A percentile compares a stretch with the other conserved stretches of the same genome.
phyloP scores from a whole-genome alignment of 345 rosid genomes.

The Nasturtium officinale region DNA sequence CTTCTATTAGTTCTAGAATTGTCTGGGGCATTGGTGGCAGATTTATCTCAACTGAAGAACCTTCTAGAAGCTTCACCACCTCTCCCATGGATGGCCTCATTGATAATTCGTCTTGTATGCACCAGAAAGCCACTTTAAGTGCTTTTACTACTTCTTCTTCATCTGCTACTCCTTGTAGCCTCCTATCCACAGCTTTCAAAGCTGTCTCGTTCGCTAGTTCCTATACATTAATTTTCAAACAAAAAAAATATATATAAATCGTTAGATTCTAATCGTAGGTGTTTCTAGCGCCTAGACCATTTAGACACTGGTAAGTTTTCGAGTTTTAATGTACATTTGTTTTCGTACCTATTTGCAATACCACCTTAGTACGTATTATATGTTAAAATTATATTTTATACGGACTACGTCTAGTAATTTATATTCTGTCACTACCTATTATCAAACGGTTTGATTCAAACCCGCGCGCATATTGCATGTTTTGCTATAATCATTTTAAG shows the following conservation, averaged over 20 bases:
- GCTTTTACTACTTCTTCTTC: slow-evolving; percentile 62
- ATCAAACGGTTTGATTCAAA: too few relatives aligned
- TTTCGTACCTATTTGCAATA: not conserved
- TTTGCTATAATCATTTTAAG: not conserved
- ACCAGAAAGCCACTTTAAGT: slow-evolving; percentile 72
- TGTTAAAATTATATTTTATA: too few relatives aligned
- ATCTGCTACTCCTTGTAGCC: slow-evolving; percentile 52
- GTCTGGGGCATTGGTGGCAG: slow-evolving; percentile 85
- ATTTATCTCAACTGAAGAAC: slow-evolving; percentile 50
- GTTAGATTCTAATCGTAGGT: not conserved
- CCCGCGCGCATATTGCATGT: not conserved
- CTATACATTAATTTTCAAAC: slow-evolving; percentile 27
- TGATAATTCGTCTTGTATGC: slow-evolving; percentile 65
- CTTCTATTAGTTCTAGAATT: slow-evolving; percentile 73
- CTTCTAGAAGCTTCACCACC: slow-evolving; percentile 75
- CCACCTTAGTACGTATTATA: not conserved
- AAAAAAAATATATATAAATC: too few relatives aligned
- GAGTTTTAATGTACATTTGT: too few relatives aligned
- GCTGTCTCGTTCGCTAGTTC: slow-evolving; percentile 55
- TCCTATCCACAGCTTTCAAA: slow-evolving; percentile 54
- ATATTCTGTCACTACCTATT: not conserved
- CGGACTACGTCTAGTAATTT: too few relatives aligned
- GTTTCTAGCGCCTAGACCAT: not conserved
- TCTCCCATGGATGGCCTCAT: slow-evolving; percentile 77
- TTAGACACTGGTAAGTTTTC: not conserved